Conservation (phyloP, 73 alveolate species). For the Paramecium caudatum region DNA sequence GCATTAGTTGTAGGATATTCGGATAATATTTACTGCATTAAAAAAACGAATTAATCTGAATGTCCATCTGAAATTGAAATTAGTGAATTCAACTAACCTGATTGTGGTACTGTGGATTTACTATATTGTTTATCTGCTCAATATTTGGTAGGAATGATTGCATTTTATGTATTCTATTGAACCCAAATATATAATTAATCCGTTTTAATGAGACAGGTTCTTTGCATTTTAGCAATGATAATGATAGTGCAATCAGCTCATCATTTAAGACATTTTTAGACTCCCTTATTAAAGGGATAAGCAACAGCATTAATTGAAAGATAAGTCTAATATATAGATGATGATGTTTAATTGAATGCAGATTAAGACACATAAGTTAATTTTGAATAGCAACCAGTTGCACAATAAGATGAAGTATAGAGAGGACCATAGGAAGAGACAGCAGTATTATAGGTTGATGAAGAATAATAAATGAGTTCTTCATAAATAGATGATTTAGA, state of each 20-base stretch:
- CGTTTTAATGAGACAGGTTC: conserved; percentile 35
- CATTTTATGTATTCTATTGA: no score
- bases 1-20: no score
- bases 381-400: no score
- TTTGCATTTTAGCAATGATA: background rate
- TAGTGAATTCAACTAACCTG: background rate
- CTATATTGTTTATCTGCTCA: no score
- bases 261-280: background rate
- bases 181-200: no score
- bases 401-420: background rate
- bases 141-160: no score
- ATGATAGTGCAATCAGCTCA: background rate
- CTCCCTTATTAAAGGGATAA: background rate
- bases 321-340: conserved; percentile 35
- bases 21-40: no score
- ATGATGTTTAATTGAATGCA: conserved; percentile 26
- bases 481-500: conserved; percentile 35
- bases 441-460: conserved; percentile 10
- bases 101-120: background rate
- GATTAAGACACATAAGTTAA: background rate
- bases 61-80: no score
- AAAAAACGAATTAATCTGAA: no score
- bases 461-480: background rate
- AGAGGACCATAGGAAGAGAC: background rate
- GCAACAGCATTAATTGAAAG: background rate